Conservation (phyloP, 2,329 filamentous ascomycete genomes). For the Lachnellula hyalina region DNA sequence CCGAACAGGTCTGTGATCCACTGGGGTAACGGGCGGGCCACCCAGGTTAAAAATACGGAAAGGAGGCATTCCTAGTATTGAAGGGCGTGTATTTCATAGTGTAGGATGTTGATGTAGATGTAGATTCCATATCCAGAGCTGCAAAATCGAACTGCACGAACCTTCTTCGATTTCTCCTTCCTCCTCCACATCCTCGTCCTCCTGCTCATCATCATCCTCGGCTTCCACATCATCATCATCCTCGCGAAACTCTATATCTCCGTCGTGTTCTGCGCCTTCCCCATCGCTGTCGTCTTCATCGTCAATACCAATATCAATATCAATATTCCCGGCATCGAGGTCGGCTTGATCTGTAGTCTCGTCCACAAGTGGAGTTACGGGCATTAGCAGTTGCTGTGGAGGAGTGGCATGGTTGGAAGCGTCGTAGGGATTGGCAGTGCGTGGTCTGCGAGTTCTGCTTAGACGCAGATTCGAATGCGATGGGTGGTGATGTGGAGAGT, state of each 20-base stretch:
- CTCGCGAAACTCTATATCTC: conserved; percentile 16
- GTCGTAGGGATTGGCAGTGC: neutral
- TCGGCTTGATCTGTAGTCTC: neutral
- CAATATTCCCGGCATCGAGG: conserved; percentile 15
- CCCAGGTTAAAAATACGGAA: neutral
- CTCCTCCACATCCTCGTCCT: conserved; percentile 30
- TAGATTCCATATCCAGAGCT: neutral
- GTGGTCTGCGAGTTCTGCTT: conserved; percentile 1
- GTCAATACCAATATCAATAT: neutral
- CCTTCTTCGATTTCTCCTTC: conserved; percentile 33
- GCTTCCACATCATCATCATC: conserved; percentile 11
- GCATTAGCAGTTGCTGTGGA: neutral
- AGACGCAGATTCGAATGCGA: neutral
- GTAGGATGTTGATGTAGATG: neutral
- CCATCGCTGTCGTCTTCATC: conserved; percentile 17
- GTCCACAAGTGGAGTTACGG: conserved; percentile 11
- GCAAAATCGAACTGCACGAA: conserved; percentile 8
- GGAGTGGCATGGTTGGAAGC: conserved; percentile 4
- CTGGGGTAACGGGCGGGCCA: neutral
- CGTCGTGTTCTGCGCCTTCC: conserved; percentile 21
- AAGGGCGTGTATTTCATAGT: neutral
- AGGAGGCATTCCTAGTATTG: neutral
- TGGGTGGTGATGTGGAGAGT: neutral
- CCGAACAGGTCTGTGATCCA: neutral
- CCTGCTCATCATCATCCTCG: conserved; percentile 28